phyloP scores from a whole-genome alignment of 2,329 filamentous ascomycete species.

The Fusarium acutatum region DNA sequence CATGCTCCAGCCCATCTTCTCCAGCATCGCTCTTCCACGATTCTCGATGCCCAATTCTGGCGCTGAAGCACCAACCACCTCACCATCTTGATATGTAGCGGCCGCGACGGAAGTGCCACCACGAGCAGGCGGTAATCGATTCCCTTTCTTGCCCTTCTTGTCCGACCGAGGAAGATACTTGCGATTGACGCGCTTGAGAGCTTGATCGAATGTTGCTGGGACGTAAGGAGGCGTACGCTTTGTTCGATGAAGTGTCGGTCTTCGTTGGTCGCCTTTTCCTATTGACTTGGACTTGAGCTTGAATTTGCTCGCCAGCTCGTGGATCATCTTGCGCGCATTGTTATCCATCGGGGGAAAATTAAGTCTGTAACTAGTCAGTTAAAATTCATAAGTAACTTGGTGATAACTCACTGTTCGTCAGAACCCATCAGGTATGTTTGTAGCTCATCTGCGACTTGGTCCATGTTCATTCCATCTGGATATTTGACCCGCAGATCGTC shows the following conservation, averaged over 20 bases:
- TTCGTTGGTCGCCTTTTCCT: constrained; percentile 76
- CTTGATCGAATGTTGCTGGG: constrained; percentile 61
- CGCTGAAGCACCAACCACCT: constrained; percentile 85
- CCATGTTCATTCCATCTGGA: constrained; percentile 72
- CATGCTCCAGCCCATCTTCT: constrained; percentile 96
- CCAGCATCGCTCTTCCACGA: constrained; percentile 84
- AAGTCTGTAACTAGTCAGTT: constrained; percentile 58
- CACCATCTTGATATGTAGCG: constrained; percentile 77
- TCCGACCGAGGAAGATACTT: constrained; percentile 66
- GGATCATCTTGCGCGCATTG: constrained; percentile 77
- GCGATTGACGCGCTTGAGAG: constrained; percentile 48
- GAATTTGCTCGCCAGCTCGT: constrained; percentile 79
- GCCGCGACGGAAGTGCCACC: constrained; percentile 31
- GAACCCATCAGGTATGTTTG: constrained; percentile 72
- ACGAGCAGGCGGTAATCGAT: constrained; percentile 37
- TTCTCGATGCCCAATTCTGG: constrained; percentile 86
- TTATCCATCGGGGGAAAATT: constrained; percentile 87
- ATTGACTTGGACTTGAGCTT: constrained; percentile 85
- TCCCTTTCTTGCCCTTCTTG: constrained; percentile 47
- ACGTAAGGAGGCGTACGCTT: constrained; percentile 69
- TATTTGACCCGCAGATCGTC: constrained; percentile 76
- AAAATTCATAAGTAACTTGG: neutral
- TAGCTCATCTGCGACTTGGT: constrained; percentile 78
- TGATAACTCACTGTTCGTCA: constrained; percentile 65
- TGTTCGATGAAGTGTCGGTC: constrained; percentile 81